Conservation (phyloP, 805 yeast species). For the Ogataea salicorniae region DNA sequence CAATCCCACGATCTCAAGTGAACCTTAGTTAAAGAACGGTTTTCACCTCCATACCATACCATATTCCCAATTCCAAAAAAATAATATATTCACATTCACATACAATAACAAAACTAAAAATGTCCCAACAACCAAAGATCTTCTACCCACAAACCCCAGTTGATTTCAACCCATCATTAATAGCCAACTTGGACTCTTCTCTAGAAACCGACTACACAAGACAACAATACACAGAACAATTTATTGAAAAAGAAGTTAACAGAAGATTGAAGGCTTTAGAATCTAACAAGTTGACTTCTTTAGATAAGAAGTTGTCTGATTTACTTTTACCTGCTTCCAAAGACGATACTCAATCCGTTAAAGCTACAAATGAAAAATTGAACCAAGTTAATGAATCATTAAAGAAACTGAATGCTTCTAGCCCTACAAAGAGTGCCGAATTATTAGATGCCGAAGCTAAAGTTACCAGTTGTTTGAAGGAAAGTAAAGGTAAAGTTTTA, state of each 20-base stretch:
- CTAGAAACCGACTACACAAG: slow-evolving; percentile 68
- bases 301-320: slow-evolving; percentile 44
- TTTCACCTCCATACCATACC: too few species aligned
- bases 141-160: slow-evolving; percentile 65
- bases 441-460: slow-evolving; percentile 42
- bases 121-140: slow-evolving; percentile 47
- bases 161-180: slow-evolving; percentile 58
- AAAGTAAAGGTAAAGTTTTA: slow-evolving; percentile 59
- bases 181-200: slow-evolving; percentile 52
- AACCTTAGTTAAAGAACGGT: too few species aligned
- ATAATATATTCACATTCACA: not conserved
- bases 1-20: too few species aligned
- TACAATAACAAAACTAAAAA: not conserved
- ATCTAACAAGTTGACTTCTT: slow-evolving; percentile 43
- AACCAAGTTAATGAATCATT: slow-evolving; percentile 32
- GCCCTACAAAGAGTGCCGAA: slow-evolving; percentile 32
- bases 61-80: too few species aligned
- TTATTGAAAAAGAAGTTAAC: slow-evolving; percentile 59
- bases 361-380: slow-evolving; percentile 29
- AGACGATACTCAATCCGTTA: slow-evolving; percentile 18
- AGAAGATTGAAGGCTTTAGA: slow-evolving; percentile 52
- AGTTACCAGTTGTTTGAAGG: slow-evolving; percentile 56
- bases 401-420: slow-evolving; percentile 26
- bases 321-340: slow-evolving; percentile 35
- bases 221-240: slow-evolving; percentile 61